Base-by-base conservation (phyloP, 1,284 basidiomycete genomes). In the Schizophyllum commune region DNA sequence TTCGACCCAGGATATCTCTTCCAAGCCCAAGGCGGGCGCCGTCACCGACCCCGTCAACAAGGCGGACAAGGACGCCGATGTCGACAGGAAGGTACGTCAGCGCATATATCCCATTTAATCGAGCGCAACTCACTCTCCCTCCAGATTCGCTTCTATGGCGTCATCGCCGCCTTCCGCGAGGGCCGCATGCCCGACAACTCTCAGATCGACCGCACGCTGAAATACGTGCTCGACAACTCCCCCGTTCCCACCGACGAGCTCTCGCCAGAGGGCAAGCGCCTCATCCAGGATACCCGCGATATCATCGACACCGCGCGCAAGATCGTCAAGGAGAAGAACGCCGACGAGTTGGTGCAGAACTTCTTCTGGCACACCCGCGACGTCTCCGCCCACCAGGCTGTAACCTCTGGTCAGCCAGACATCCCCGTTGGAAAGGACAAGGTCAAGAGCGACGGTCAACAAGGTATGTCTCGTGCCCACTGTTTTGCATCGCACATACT, bases 271-370 rank as follows among this genome's bases (percentile, higher is more conserved):
- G 94, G 94, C 60, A 81, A 82, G 66, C 83, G 83, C 64, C 85
- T 98, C 64, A 77, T 95, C 56, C 77, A 85, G 60, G 93, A 96
- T 70, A 74, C 83, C 17, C 83, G 85, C 53, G 83, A 89, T 57
- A 87, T 94, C 68, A 80, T 93, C 62, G 81, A 84, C 64, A 91
- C 90, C 5, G 77, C 84, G 0, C 83, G 87, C 27, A 69, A 81
- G 51, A 86, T 94, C 61, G 84, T 96, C 20, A 68, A 77, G 58
- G 79, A 89, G 68, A 96, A 96, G 83, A 97, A 97, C 73, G 77
- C 80, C 27, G 94, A 96, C 69, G 93, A 96, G 76, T 80, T 96
- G 52, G 81, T 96, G 73, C 94, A 96, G 73, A 86, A 90, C 66
- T 94, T 94, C 65, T 73, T 94, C 55, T 94, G 85, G 85, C 80